Evolutionary conservation across 2,329 filamentous ascomycete species (phyloP).

Genomic region (Rhytidhysteron rufulum): DNA sequence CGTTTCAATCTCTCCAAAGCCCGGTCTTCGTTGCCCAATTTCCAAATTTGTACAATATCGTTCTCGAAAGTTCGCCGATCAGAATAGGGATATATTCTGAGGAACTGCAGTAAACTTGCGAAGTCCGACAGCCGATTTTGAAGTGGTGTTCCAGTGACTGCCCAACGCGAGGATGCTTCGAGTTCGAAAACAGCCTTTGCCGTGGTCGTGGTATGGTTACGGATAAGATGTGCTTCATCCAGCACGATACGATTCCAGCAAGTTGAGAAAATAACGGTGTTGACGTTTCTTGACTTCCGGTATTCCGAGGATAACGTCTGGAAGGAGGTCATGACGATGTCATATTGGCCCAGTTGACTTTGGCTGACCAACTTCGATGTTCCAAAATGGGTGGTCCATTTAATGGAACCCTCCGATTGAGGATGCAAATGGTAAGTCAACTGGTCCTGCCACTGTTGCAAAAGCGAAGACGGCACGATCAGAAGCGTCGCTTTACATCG

Average conservation of each 20-base stretch:
- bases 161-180: slow-evolving; percentile 38
- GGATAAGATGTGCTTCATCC: slow-evolving; percentile 19
- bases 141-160: slow-evolving; percentile 47
- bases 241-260: slow-evolving; percentile 39
- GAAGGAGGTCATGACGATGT: slow-evolving; percentile 11
- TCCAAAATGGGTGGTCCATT: neutral
- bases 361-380: neutral
- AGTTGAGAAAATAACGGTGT: slow-evolving; percentile 12
- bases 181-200: slow-evolving; percentile 38
- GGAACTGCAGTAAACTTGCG: slow-evolving; percentile 39
- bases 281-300: neutral
- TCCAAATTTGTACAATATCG: slow-evolving; percentile 40
- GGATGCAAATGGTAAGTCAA: neutral
- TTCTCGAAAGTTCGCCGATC: slow-evolving; percentile 36
- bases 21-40: slow-evolving; percentile 28
- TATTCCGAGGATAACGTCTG: slow-evolving; percentile 8
- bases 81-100: slow-evolving; percentile 39
- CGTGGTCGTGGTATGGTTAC: slow-evolving; percentile 8
- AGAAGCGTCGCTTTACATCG: slow-evolving; percentile 2
- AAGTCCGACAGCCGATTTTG: slow-evolving; percentile 45
- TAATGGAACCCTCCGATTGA: neutral
- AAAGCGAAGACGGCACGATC: slow-evolving; percentile 3
- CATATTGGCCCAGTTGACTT: neutral
- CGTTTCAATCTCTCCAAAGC: slow-evolving; percentile 38
- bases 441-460: slow-evolving; percentile 3